These are phyloP conservation scores for Flagelloscypha sp. DNA, from an alignment of 768 basidiomycete genomes.

Conservation along the genomic window DNA sequence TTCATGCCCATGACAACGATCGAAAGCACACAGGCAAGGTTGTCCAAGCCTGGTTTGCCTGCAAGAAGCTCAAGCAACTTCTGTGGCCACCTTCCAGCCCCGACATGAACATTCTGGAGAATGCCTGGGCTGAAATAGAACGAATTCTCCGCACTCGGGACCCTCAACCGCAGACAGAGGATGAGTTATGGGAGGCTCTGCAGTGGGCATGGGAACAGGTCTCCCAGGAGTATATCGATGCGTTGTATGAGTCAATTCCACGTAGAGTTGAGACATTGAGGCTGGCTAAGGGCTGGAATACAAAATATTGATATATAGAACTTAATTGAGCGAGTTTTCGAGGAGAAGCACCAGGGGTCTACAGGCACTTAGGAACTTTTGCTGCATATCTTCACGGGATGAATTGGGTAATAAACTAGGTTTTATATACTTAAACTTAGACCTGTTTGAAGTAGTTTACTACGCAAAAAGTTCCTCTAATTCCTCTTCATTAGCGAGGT, in stretches of 20 bases:
- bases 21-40: constrained; percentile 26
- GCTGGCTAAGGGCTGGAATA: constrained; percentile 15
- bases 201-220: constrained; percentile 21
- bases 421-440: too few species aligned
- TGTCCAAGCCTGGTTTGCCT: constrained; percentile 19
- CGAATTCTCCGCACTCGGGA: constrained; percentile 7
- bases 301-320: too few species aligned
- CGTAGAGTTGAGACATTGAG: constrained; percentile 12
- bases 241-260: constrained; percentile 13
- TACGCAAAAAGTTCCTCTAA: too few species aligned
- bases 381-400: too few species aligned
- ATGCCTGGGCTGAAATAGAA: constrained; percentile 24
- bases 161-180: constrained; percentile 10
- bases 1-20: constrained; percentile 30
- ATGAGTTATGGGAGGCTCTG: constrained; percentile 20
- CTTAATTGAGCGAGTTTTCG: too few species aligned
- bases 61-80: constrained; percentile 19
- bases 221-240: constrained; percentile 7
- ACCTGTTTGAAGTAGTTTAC: too few species aligned
- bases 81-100: constrained; percentile 25
- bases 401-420: too few species aligned
- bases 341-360: too few species aligned
- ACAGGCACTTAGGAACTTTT: too few species aligned
- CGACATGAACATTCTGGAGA: constrained; percentile 27
- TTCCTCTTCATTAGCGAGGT: too few species aligned